Percentiles rank a stretch among this genome's conserved stretches.
Conservation (phyloP, 83 land plant genomes). For the Isoetes engelmannii region DNA sequence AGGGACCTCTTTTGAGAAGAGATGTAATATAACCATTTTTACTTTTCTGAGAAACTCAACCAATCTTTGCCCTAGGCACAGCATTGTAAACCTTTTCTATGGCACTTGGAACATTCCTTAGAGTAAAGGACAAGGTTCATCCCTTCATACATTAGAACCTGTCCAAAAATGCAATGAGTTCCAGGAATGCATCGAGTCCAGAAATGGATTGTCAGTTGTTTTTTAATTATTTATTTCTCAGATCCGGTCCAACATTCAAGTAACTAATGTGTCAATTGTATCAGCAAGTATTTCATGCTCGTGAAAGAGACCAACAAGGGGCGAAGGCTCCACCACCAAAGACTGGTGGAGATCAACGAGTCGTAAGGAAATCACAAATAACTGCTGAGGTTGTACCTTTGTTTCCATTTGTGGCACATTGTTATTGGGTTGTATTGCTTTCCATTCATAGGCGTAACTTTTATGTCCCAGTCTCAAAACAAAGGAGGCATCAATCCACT, state of each 20-base stretch:
- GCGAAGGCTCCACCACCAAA: not conserved
- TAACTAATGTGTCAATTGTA: not conserved
- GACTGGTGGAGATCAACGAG: not conserved
- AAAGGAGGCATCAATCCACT: not conserved
- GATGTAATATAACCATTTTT: too few species aligned
- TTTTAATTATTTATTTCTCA: not conserved
- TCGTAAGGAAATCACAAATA: not conserved
- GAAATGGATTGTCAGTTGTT: not conserved
- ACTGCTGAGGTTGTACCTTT: not conserved
- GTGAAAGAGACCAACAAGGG: conserved; percentile 7
- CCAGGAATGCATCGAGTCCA: not conserved
- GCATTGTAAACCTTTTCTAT: too few species aligned
- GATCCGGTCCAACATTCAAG: too few species aligned
- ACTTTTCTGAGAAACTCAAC: too few species aligned
- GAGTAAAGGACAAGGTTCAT: too few species aligned
- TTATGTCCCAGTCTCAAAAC: not conserved
- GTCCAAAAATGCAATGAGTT: too few species aligned
- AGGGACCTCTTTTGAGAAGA: too few species aligned
- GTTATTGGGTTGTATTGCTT: not conserved
- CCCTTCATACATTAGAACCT: too few species aligned
- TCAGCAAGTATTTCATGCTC: conserved; percentile 12
- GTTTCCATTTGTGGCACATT: not conserved
- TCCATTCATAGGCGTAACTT: not conserved
- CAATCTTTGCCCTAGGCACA: too few species aligned
- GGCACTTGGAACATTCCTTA: too few species aligned